These are phyloP conservation scores for Lipomyces mesembrius DNA, from an alignment of 805 yeast species.

Conservation along the genomic window DNA sequence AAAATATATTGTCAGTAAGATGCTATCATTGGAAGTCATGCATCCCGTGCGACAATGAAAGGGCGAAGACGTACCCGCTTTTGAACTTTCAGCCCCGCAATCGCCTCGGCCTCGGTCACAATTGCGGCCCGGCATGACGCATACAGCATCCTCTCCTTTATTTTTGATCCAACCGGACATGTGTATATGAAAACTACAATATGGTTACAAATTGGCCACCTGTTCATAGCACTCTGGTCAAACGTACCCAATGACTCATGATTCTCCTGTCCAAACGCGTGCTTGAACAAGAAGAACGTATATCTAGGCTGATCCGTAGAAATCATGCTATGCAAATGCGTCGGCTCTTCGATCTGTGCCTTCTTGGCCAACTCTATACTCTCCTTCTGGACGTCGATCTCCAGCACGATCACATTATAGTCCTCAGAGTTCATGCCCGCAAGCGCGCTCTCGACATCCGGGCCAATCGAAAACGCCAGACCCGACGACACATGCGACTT, in stretches of 20 bases:
- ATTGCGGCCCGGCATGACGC: conserved; percentile 67
- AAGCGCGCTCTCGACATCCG: conserved; percentile 44
- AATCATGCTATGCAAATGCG: conserved; percentile 47
- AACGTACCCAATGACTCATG: conserved; percentile 39
- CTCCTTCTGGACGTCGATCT: conserved; percentile 58
- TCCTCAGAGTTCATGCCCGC: conserved; percentile 43
- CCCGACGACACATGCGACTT: conserved; percentile 36
- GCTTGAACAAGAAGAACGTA: conserved; percentile 51
- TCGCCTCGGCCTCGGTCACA: conserved; percentile 40
- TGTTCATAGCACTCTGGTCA: neutral
- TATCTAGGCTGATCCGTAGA: conserved; percentile 59
- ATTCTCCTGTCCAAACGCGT: conserved; percentile 45
- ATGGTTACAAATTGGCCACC: neutral
- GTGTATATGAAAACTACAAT: conserved; percentile 66
- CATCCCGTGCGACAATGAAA: no score
- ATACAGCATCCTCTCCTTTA: conserved; percentile 88
- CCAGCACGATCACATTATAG: conserved; percentile 51
- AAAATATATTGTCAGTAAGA: neutral
- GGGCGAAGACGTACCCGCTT: conserved; percentile 36
- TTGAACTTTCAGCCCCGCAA: conserved; percentile 32
- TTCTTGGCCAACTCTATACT: conserved; percentile 50
- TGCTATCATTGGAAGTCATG: neutral
- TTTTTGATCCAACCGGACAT: conserved; percentile 89
- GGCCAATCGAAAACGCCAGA: conserved; percentile 40
- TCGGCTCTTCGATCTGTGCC: conserved; percentile 39